Evolutionary conservation across 2,329 filamentous ascomycete species (phyloP).

Genomic region (Sphaerostilbella broomeana): DNA sequence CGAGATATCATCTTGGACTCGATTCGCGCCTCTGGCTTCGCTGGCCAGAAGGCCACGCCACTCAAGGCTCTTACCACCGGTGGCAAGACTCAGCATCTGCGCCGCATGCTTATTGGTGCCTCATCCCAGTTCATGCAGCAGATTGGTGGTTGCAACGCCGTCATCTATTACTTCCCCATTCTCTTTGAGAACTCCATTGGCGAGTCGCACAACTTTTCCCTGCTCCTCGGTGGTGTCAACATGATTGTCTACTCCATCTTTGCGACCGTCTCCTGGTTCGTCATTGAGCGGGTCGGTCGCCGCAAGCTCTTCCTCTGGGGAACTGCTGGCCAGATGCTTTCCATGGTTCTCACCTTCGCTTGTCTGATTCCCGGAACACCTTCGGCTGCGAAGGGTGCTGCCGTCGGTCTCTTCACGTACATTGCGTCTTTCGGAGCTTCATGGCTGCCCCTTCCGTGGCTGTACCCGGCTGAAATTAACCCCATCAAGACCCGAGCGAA

Average conservation of each 20-base stretch:
- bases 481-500: slow-evolving; percentile 41
- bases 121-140: slow-evolving; percentile 58
- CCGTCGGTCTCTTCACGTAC: slow-evolving; percentile 47
- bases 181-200: slow-evolving; percentile 37
- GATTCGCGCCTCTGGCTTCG: slow-evolving; percentile 47
- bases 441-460: slow-evolving; percentile 58
- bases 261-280: slow-evolving; percentile 48
- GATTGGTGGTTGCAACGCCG: slow-evolving; percentile 50
- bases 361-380: slow-evolving; percentile 59
- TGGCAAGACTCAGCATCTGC: slow-evolving; percentile 60
- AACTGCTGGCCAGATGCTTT: slow-evolving; percentile 42
- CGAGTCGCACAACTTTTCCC: slow-evolving; percentile 35
- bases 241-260: slow-evolving; percentile 52
- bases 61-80: slow-evolving; percentile 51
- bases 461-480: slow-evolving; percentile 50
- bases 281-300: slow-evolving; percentile 41
- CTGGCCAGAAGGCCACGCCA: slow-evolving; percentile 38
- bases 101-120: slow-evolving; percentile 55
- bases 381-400: slow-evolving; percentile 58
- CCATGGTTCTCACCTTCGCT: slow-evolving; percentile 56
- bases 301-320: slow-evolving; percentile 41
- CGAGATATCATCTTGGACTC: slow-evolving; percentile 42
- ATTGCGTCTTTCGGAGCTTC: slow-evolving; percentile 63
- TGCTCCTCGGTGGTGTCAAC: slow-evolving; percentile 45
- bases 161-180: slow-evolving; percentile 57